These are phyloP conservation scores for Alternaria metachromatica DNA, from an alignment of 2,329 filamentous ascomycete species.

Conservation along the genomic window DNA sequence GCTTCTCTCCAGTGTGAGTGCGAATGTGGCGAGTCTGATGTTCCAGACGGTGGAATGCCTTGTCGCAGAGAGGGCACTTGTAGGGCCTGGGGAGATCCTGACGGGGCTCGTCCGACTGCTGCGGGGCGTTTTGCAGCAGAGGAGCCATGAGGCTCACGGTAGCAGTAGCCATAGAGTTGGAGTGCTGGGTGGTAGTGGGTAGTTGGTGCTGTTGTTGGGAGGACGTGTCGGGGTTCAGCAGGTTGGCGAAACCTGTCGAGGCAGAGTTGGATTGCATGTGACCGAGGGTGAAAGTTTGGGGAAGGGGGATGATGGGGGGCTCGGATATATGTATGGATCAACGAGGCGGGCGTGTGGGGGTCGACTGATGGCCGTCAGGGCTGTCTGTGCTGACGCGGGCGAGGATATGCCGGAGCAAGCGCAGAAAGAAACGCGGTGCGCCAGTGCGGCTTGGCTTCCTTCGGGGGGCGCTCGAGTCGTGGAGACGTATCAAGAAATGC, in stretches of 20 bases:
- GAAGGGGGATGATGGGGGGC: slow-evolving; percentile 46
- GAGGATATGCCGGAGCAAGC: slow-evolving; percentile 32
- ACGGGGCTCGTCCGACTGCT: slow-evolving; percentile 61
- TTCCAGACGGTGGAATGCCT: slow-evolving; percentile 97
- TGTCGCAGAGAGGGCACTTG: slow-evolving; percentile 98
- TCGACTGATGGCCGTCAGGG: slow-evolving; percentile 33
- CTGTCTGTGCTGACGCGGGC: slow-evolving; percentile 39
- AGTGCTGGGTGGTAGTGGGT: slow-evolving; percentile 10
- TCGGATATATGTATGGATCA: slow-evolving; percentile 46
- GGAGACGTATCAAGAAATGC: slow-evolving; percentile 29
- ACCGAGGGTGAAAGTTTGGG: slow-evolving; percentile 47
- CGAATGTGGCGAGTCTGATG: slow-evolving; percentile 93
- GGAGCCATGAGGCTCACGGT: slow-evolving; percentile 58
- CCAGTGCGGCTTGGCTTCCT: slow-evolving; percentile 25
- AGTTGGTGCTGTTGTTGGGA: slow-evolving; percentile 20
- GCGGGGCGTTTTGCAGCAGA: slow-evolving; percentile 65
- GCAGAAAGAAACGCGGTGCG: slow-evolving; percentile 32
- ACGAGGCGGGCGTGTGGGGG: slow-evolving; percentile 39
- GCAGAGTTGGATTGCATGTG: slow-evolving; percentile 49
- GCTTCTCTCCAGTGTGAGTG: slow-evolving; percentile 98
- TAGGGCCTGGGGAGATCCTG: slow-evolving; percentile 93
- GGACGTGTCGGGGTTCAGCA: slow-evolving; percentile 46
- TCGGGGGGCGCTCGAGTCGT: slow-evolving; percentile 20
- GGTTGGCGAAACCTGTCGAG: slow-evolving; percentile 47
- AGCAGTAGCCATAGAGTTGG: slow-evolving; percentile 51